phyloP scores from a whole-genome alignment of 2,329 filamentous ascomycete genomes.

The Penicillium sclerotigenum region DNA sequence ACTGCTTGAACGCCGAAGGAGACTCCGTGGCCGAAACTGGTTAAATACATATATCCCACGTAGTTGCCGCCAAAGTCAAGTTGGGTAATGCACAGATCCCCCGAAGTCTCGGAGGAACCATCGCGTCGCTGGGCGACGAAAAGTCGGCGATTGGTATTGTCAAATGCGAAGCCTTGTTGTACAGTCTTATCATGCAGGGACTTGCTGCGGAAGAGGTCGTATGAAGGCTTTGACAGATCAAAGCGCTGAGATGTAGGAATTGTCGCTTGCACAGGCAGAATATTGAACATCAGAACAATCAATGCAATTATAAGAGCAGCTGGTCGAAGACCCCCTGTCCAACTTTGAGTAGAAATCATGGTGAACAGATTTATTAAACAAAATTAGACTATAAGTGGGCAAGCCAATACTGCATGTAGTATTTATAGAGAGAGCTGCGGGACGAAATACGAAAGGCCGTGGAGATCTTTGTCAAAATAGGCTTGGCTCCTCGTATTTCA shows the following conservation, averaged over 20 bases:
- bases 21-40: constrained; percentile 21
- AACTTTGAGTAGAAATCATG: background rate
- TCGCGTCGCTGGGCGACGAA: constrained; percentile 21
- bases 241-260: constrained; percentile 12
- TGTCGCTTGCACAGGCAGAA: background rate
- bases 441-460: background rate
- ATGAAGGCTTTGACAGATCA: constrained; percentile 16
- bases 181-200: constrained; percentile 16
- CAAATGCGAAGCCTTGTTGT: constrained; percentile 25
- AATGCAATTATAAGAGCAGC: background rate
- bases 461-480: background rate
- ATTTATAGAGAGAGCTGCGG: background rate
- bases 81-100: constrained; percentile 23
- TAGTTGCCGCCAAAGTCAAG: constrained; percentile 22
- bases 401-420: background rate
- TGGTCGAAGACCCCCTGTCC: background rate
- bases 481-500: background rate
- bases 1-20: constrained; percentile 17
- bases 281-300: background rate
- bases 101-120: constrained; percentile 10
- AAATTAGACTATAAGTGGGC: background rate
- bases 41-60: constrained; percentile 22
- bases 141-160: constrained; percentile 23
- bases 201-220: constrained; percentile 18
- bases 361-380: background rate